These are phyloP conservation scores for Pyrrhoderma lamaoense DNA, from an alignment of 1,284 basidiomycete species.

Conservation along the genomic window DNA sequence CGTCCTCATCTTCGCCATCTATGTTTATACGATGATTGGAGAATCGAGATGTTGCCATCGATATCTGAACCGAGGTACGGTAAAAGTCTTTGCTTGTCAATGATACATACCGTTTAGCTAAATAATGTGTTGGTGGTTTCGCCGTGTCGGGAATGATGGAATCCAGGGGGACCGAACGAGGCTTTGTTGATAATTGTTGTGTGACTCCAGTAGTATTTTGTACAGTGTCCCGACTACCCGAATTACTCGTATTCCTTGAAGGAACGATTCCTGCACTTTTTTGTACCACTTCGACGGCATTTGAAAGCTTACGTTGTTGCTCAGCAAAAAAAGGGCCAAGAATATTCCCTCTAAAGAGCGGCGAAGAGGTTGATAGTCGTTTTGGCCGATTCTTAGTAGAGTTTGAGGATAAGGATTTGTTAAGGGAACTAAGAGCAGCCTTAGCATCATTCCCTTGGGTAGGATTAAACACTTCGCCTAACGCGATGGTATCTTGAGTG, in stretches of 20 bases:
- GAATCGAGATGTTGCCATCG: constrained; percentile 49
- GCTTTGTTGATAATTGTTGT: constrained; percentile 21
- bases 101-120: constrained; percentile 64
- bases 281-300: constrained; percentile 25
- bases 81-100: constrained; percentile 58
- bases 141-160: constrained; percentile 82
- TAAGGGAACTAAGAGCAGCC: constrained; percentile 20
- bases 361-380: neutral
- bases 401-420: constrained; percentile 26
- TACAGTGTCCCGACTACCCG: constrained; percentile 14
- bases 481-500: constrained; percentile 16
- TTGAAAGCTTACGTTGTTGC: constrained; percentile 37
- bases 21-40: constrained; percentile 32
- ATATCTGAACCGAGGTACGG: constrained; percentile 53
- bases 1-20: constrained; percentile 44
- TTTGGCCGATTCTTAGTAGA: neutral
- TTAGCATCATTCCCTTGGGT: constrained; percentile 7
- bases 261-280: constrained; percentile 18
- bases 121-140: constrained; percentile 81
- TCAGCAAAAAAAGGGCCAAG: constrained; percentile 52
- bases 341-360: constrained; percentile 40
- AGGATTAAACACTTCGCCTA: constrained; percentile 21
- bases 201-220: constrained; percentile 20
- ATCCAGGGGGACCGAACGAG: constrained; percentile 76
- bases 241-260: constrained; percentile 1